A percentile compares a stretch with the other conserved stretches of the same genome.
phyloP scores from a whole-genome alignment of 768 basidiomycete species.

The Rhodosporidiobolus odoratus region DNA sequence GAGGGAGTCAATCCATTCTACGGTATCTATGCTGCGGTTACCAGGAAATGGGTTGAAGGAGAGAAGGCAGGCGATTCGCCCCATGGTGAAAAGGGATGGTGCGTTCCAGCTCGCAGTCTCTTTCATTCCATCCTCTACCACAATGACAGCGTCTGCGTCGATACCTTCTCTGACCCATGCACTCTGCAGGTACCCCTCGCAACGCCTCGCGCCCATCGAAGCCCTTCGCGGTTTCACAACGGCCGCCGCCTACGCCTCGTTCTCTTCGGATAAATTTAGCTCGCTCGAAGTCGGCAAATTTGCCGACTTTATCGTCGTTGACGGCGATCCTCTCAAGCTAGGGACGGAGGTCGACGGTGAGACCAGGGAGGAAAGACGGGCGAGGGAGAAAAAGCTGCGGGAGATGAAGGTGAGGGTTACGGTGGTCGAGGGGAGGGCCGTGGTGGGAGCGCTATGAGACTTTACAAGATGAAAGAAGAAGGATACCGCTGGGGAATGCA shows the following conservation, averaged over 20 bases:
- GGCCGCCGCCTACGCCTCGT: constrained; percentile 82
- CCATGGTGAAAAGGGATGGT: constrained; percentile 80
- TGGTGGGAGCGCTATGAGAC: constrained; percentile 20
- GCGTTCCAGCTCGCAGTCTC: too few species aligned
- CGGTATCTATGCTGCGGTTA: constrained; percentile 83
- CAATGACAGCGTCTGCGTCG: not conserved
- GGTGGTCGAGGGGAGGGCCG: constrained; percentile 64
- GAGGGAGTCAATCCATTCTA: constrained; percentile 82
- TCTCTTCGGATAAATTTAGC: constrained; percentile 65
- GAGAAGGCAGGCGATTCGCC: constrained; percentile 56
- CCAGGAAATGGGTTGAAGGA: constrained; percentile 64
- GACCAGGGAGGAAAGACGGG: not conserved
- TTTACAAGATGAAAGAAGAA: not conserved
- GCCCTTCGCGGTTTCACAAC: constrained; percentile 77
- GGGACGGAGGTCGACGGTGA: constrained; percentile 42
- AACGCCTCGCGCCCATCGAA: constrained; percentile 71
- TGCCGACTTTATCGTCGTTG: constrained; percentile 80
- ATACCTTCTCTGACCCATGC: too few species aligned
- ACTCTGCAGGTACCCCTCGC: constrained; percentile 60
- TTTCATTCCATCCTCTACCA: not conserved
- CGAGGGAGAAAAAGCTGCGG: constrained; percentile 56
- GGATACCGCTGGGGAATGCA: not conserved
- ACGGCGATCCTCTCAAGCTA: constrained; percentile 70
- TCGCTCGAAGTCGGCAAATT: constrained; percentile 70
- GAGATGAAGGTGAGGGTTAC: constrained; percentile 64